Evolutionary conservation across 2,329 filamentous ascomycete genomes (phyloP), one percentile per base, ranked within the genome.

Genomic region (Polytolypa hystricis): DNA sequence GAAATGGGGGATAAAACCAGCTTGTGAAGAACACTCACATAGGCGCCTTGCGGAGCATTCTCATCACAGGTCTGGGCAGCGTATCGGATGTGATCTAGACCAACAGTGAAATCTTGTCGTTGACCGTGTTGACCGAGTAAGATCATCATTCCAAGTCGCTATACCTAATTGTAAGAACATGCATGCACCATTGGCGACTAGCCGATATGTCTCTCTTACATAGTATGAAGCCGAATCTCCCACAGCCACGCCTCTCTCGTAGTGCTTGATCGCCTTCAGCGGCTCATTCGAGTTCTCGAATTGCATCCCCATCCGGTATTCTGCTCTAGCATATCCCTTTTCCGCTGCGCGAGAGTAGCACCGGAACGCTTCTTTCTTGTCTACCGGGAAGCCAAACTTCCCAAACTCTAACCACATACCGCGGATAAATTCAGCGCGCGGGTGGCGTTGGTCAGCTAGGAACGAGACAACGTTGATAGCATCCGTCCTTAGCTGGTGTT

Each of bases 341-440:
- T 87, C 81, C 19, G 85, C 81, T n/a, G 91, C 84, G 50, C 80
- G 72, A 43, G 79, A 77, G 62, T 96, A 98, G 51, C 81, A 83
- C 42, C 78, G 65, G 56, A 93, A 96, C 5, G 91, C 89, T 62
- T 95, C 89, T 52, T 89, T 87, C 65, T 93, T 94, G 66, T 98
- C 91, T 42, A 86, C 71, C 18, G 86, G 77, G 58, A 81, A 78
- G 26, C 85, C 86, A 55, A 95, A 96, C 55, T 94, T 93, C 49
- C 91, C 91, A 69, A 96, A 98, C 57, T 98, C 91, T 34, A 93
- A 70, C 91, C 91, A 98, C 72, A 93, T 95, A 41, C 86, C 84
- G 51, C 79, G 79, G 67, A 96, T 84, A 57, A 96, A 98, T 47
- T 93, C 77, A 16, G 91, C 91, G 54, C 91, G 86, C 16, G 91